Percentiles rank a stretch among this genome's conserved stretches.
Conservation (phyloP, 1,284 basidiomycete species). For the Rhodotorula glutinis region DNA sequence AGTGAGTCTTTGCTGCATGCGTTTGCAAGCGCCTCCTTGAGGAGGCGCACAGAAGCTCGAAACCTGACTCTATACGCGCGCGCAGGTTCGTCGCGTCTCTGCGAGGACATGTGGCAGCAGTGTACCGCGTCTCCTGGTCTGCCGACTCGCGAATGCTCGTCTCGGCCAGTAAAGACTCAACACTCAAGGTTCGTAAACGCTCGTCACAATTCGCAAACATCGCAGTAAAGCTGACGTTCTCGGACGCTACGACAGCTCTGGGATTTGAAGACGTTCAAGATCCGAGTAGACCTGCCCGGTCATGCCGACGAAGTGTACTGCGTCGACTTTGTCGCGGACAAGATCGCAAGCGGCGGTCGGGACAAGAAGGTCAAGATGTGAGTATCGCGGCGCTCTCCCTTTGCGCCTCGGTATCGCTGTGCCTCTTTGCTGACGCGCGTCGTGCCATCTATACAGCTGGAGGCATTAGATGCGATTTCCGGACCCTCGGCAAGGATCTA, state of each 20-base stretch:
- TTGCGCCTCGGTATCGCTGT: too few species aligned
- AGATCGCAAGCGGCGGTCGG: slow-evolving; percentile 87
- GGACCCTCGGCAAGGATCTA: too few species aligned
- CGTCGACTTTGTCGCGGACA: slow-evolving; percentile 96
- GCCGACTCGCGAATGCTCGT: slow-evolving; percentile 88
- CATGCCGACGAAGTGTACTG: slow-evolving; percentile 99
- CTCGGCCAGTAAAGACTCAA: slow-evolving; percentile 92
- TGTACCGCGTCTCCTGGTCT: slow-evolving; percentile 93
- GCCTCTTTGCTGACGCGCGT: too few species aligned
- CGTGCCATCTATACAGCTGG: too few species aligned
- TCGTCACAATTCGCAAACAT: background rate
- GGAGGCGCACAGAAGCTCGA: too few species aligned
- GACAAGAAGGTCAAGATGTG: slow-evolving; percentile 61
- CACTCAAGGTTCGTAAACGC: slow-evolving; percentile 68
- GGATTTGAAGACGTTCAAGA: slow-evolving; percentile 91
- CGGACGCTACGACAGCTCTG: slow-evolving; percentile 62
- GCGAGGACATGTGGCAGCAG: slow-evolving; percentile 88
- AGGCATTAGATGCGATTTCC: too few species aligned
- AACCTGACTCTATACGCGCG: too few species aligned
- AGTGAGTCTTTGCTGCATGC: slow-evolving; percentile 52
- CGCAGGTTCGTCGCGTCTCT: slow-evolving; percentile 75
- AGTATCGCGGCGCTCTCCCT: too few species aligned
- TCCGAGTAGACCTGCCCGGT: slow-evolving; percentile 87
- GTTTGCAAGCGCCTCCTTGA: too few species aligned
- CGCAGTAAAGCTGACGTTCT: too few species aligned